Evolutionary conservation across 148 eudicot species (phyloP).

Genomic region (Nepenthes mirabilis): DNA sequence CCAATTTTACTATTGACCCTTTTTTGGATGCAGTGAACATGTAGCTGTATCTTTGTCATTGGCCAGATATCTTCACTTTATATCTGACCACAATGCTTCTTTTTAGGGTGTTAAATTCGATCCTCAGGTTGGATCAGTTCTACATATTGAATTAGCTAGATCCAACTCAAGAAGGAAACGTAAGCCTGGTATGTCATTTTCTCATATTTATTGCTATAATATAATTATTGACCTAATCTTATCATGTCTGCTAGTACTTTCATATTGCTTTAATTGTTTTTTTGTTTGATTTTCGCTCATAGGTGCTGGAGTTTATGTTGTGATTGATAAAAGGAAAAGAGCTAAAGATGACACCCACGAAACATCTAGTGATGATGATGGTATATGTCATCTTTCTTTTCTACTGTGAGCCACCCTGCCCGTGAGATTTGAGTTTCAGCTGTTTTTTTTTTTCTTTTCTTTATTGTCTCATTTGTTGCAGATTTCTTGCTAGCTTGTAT

Average conservation of each 20-base stretch:
- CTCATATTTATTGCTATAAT: too few relatives aligned
- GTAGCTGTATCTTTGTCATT: too few relatives aligned
- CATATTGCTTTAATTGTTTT: neutral
- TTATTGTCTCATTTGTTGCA: neutral
- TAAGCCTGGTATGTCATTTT: slow-evolving; percentile 35
- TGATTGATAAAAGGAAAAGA: slow-evolving; percentile 64
- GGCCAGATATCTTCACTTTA: neutral
- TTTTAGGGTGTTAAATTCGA: slow-evolving; percentile 84
- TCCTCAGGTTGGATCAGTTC: slow-evolving; percentile 59
- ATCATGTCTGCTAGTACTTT: neutral
- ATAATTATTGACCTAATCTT: too few relatives aligned
- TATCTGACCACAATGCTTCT: neutral
- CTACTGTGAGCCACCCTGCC: neutral
- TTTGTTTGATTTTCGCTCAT: slow-evolving; percentile 9
- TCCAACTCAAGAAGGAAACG: slow-evolving; percentile 70
- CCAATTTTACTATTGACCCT: neutral
- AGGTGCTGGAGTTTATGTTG: slow-evolving; percentile 86
- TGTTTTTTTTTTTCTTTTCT: neutral
- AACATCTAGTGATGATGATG: slow-evolving; percentile 68
- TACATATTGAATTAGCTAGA: slow-evolving; percentile 87
- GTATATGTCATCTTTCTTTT: slow-evolving; percentile 15
- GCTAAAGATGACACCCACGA: slow-evolving; percentile 28
- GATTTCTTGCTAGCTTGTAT: neutral
- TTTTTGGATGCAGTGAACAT: neutral
- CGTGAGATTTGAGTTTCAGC: neutral